Evolutionary conservation across 192 early-diverging fungal species (phyloP).

Genomic region (Podila epigama): DNA sequence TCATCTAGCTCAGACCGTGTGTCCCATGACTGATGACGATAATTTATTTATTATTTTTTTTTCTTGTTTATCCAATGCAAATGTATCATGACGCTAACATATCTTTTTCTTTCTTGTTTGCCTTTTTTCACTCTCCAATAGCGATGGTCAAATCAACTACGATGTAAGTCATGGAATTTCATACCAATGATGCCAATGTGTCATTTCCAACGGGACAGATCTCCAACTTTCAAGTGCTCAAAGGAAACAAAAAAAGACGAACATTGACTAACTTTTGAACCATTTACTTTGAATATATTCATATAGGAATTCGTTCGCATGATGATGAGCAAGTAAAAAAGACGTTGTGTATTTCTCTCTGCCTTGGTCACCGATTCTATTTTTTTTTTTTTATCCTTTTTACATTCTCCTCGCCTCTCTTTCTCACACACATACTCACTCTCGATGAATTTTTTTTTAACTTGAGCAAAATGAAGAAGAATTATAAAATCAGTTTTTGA

Average conservation of each 20-base stretch:
- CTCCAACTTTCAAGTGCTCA: too few relatives aligned
- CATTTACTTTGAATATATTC: background rate
- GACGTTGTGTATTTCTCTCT: background rate
- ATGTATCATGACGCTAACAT: background rate
- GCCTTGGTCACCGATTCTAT: background rate
- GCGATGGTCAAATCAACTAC: conserved; percentile 49
- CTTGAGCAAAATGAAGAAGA: too few relatives aligned
- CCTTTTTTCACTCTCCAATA: background rate
- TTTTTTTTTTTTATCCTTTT: background rate
- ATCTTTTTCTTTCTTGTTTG: background rate
- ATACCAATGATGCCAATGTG: too few relatives aligned
- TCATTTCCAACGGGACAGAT: background rate
- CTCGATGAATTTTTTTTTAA: too few relatives aligned
- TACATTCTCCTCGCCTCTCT: too few relatives aligned
- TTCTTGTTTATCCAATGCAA: background rate
- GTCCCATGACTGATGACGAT: too few relatives aligned
- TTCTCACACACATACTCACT: too few relatives aligned
- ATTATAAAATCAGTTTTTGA: too few relatives aligned
- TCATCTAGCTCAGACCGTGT: too few relatives aligned
- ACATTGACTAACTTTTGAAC: background rate
- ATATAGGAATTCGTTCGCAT: too few relatives aligned
- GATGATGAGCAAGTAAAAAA: background rate
- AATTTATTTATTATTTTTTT: too few relatives aligned
- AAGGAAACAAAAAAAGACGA: too few relatives aligned
- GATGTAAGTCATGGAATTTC: conserved; percentile 13